Conservation (phyloP, 2,329 filamentous ascomycete genomes). For the Cladosporium sp. region DNA sequence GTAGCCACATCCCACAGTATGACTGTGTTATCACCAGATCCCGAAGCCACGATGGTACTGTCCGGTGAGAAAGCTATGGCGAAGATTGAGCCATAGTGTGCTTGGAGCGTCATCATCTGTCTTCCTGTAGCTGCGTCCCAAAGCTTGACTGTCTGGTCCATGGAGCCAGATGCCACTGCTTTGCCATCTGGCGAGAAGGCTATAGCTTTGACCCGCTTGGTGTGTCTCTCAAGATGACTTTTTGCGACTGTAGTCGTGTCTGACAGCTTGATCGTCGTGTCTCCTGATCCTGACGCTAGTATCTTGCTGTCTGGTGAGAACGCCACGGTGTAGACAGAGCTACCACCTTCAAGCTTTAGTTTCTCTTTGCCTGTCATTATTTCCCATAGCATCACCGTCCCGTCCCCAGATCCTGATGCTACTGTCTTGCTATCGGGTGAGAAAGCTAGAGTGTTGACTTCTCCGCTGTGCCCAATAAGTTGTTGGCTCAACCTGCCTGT, state of each 20-base stretch:
- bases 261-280: not conserved
- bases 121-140: not conserved
- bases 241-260: not conserved
- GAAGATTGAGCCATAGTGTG: not conserved
- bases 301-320: not conserved
- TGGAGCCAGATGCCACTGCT: not conserved
- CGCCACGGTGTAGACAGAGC: not conserved
- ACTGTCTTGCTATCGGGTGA: not conserved
- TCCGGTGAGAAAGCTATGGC: not conserved
- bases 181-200: not conserved
- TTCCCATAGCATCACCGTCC: constrained; percentile 24
- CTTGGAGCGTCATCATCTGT: not conserved
- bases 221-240: not conserved
- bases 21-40: not conserved
- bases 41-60: not conserved
- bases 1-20: constrained; percentile 12
- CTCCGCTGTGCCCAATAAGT: not conserved
- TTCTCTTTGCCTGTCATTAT: constrained; percentile 10
- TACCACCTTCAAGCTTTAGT: constrained; percentile 29
- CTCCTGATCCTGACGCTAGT: not conserved
- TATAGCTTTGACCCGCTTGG: not conserved
- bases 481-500: not conserved
- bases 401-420: not conserved
- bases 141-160: not conserved
- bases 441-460: not conserved